Evolutionary conservation across 1,139 yeast genomes (phyloP).

Genomic region (Pichia sp.): DNA sequence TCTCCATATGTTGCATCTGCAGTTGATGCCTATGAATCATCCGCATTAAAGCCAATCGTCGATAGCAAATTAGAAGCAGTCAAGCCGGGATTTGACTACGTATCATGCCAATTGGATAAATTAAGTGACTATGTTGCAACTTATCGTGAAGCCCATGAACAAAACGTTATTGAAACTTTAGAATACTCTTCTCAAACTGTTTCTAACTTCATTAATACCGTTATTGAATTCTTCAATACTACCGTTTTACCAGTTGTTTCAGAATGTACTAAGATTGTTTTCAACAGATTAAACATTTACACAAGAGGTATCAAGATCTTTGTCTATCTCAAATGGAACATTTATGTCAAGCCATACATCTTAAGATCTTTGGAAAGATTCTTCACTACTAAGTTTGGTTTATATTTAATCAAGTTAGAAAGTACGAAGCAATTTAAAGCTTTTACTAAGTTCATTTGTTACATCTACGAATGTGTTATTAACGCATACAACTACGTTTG

Average conservation of each 20-base stretch:
- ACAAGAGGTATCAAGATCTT: constrained; percentile 4
- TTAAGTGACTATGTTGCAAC: constrained; percentile 1
- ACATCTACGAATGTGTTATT: not conserved
- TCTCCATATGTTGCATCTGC: constrained; percentile 15
- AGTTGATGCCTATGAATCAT: constrained; percentile 16
- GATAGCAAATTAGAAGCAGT: constrained; percentile 7
- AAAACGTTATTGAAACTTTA: constrained; percentile 4
- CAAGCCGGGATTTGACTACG: constrained; percentile 5
- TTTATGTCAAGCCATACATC: constrained; percentile 18
- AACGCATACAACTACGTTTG: constrained; percentile 3
- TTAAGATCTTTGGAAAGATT: constrained; percentile 1
- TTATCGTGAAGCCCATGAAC: constrained; percentile 12
- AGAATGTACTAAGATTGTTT: constrained; percentile 1
- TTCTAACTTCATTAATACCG: constrained; percentile 2
- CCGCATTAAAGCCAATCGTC: constrained; percentile 26
- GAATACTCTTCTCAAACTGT: constrained; percentile 7
- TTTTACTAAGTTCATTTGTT: constrained; percentile 5
- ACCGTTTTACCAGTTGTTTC: constrained; percentile 9
- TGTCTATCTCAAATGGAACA: constrained; percentile 16
- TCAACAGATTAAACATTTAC: not conserved
- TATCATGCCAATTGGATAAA: not conserved
- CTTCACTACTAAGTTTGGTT: constrained; percentile 13
- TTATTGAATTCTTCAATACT: constrained; percentile 3
- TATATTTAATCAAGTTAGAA: constrained; percentile 7
- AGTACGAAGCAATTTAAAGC: constrained; percentile 10